Conservation (phyloP, 2,329 filamentous ascomycete species). For the Alternaria incomplexa region DNA sequence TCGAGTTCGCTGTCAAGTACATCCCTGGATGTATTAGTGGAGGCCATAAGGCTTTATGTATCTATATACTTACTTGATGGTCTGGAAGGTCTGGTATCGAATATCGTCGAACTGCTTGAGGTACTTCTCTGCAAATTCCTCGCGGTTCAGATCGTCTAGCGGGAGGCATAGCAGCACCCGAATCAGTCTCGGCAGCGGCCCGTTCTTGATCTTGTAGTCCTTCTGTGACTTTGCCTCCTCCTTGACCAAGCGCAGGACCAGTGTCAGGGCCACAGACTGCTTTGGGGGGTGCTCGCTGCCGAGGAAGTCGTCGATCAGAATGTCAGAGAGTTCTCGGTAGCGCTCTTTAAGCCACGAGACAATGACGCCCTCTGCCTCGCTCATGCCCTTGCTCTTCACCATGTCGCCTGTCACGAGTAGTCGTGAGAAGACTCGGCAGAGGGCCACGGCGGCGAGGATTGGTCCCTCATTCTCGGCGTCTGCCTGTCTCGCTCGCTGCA, state of each 20-base stretch:
- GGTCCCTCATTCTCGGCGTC: conserved; percentile 62
- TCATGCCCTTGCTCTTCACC: conserved; percentile 66
- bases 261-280: conserved; percentile 72
- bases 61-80: conserved; percentile 67
- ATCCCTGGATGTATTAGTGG: conserved; percentile 11
- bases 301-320: conserved; percentile 66
- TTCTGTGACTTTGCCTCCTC: conserved; percentile 62
- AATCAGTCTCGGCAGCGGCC: conserved; percentile 71
- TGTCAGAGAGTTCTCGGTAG: conserved; percentile 71
- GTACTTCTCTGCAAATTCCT: conserved; percentile 79
- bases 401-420: conserved; percentile 77
- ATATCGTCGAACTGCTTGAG: conserved; percentile 83
- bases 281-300: conserved; percentile 64
- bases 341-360: conserved; percentile 79
- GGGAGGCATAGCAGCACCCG: conserved; percentile 64
- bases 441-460: conserved; percentile 74
- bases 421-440: conserved; percentile 86
- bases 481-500: conserved; percentile 61
- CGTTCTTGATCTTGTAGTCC: conserved; percentile 70
- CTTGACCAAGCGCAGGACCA: conserved; percentile 85
- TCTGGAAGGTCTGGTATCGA: conserved; percentile 79
- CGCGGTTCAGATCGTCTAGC: conserved; percentile 65
- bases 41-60: not conserved
- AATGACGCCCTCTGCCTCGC: conserved; percentile 76
- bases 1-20: conserved; percentile 41